Conservation (phyloP, 1,284 basidiomycete genomes). For the Sanghuangporus weigelae region DNA sequence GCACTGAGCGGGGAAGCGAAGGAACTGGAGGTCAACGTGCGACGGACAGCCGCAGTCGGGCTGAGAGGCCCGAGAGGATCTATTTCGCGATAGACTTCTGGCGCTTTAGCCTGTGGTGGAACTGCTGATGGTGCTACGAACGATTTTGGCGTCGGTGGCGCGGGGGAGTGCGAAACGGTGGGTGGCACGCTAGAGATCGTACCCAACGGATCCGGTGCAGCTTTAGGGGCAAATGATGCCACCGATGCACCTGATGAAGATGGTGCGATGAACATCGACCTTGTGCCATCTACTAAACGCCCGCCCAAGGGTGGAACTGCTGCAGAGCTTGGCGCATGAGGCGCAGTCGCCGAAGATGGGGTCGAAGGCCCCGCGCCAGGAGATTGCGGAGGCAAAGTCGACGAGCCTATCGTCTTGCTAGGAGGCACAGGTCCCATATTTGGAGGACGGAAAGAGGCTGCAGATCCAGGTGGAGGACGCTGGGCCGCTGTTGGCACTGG, state of each 20-base stretch:
- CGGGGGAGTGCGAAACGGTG: conserved; percentile 13
- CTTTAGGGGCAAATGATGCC: conserved; percentile 30
- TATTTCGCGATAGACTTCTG: conserved; percentile 7
- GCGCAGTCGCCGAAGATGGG: conserved; percentile 14
- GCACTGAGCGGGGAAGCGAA: conserved; percentile 2
- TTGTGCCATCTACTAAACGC: conserved; percentile 63
- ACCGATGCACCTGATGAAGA: conserved; percentile 28
- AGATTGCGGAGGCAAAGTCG: conserved; percentile 37
- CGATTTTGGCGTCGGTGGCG: background rate
- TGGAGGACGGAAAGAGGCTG: conserved; percentile 14
- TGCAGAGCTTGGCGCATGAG: conserved; percentile 22
- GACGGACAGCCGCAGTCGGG: conserved; percentile 5
- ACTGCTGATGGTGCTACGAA: background rate
- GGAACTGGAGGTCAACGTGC: conserved; percentile 5
- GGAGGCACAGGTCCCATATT: conserved; percentile 6
- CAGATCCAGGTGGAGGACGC: background rate
- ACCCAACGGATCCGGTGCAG: background rate
- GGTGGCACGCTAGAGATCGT: background rate
- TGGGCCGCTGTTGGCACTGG: conserved; percentile 3
- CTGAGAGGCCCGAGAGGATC: conserved; percentile 17
- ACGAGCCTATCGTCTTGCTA: background rate
- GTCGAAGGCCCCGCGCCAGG: conserved; percentile 47
- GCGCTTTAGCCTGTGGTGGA: background rate
- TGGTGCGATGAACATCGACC: conserved; percentile 67
- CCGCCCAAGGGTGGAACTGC: conserved; percentile 53